A percentile compares a stretch with the other conserved stretches of the same genome.
These are phyloP conservation scores for Globisporangium apiculatum DNA, from an alignment of 352 stramenopile genomes.

Conservation along the genomic window DNA sequence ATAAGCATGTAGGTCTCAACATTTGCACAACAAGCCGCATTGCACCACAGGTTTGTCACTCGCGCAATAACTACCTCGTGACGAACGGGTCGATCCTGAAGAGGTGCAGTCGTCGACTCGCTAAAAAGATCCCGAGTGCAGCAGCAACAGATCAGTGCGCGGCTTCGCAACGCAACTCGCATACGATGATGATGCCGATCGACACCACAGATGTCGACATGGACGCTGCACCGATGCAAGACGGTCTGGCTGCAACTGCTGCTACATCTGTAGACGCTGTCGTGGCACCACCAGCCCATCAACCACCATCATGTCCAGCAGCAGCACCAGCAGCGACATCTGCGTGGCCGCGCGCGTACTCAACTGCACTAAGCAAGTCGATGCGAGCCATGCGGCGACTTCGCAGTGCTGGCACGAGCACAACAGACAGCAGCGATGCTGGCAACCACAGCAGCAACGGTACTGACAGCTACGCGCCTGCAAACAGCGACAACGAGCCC, in stretches of 20 bases:
- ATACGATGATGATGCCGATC: constrained; percentile 7
- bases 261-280: constrained; percentile 1
- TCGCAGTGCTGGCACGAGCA: neutral
- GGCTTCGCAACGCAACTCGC: neutral
- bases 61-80: too few relatives aligned
- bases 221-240: neutral
- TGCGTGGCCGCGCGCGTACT: constrained; percentile 22
- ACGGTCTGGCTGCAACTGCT: neutral
- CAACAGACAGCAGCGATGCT: neutral
- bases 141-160: too few relatives aligned
- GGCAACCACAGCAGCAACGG: neutral
- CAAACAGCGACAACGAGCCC: constrained; percentile 13
- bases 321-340: neutral
- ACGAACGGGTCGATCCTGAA: constrained; percentile 3
- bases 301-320: neutral
- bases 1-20: neutral
- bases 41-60: too few relatives aligned
- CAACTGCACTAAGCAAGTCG: constrained; percentile 39
- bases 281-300: neutral
- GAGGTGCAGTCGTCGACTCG: neutral
- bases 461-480: neutral
- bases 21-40: neutral
- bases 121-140: too few relatives aligned
- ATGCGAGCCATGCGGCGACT: constrained; percentile 36
- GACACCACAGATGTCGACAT: constrained; percentile 2